Conservation (phyloP, 768 basidiomycete genomes). For the Pleurotus eryngii region DNA sequence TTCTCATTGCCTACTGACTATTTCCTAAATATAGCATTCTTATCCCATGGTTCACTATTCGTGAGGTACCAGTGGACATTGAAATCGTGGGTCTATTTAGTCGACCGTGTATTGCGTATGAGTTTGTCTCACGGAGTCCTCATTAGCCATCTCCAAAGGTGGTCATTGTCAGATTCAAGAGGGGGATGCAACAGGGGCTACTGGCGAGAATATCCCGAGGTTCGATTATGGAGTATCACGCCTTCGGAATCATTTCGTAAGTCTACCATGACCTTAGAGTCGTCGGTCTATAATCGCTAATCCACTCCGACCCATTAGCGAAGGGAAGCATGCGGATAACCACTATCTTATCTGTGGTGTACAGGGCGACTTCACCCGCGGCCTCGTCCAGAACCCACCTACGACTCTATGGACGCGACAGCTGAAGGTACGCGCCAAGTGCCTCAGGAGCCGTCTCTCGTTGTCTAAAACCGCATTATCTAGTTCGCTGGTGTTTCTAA, state of each 20-base stretch:
- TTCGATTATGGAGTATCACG: conserved; percentile 78
- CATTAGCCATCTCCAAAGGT: conserved; percentile 76
- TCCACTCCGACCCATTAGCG: conserved; percentile 35
- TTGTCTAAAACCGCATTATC: not conserved
- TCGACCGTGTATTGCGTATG: not conserved
- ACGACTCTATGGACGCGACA: conserved; percentile 74
- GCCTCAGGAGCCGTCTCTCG: not conserved
- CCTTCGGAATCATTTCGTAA: conserved; percentile 81
- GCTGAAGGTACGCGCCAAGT: conserved; percentile 53
- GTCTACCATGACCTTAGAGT: conserved; percentile 19
- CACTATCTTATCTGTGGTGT: conserved; percentile 86
- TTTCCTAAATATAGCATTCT: conserved; percentile 42
- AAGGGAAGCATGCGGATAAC: conserved; percentile 67
- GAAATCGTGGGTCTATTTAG: conserved; percentile 54
- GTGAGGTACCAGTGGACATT: conserved; percentile 73
- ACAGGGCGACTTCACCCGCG: conserved; percentile 78
- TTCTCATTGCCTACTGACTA: conserved; percentile 7
- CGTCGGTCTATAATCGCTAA: conserved; percentile 1
- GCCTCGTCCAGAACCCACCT: conserved; percentile 71
- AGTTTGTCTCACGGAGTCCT: conserved; percentile 5
- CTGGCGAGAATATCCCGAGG: conserved; percentile 76
- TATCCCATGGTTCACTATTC: conserved; percentile 75
- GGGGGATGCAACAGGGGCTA: conserved; percentile 85
- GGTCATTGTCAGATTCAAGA: conserved; percentile 72
- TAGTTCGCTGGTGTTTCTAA: conserved; percentile 83